These are phyloP conservation scores for Kuraishia molischiana DNA, from an alignment of 805 yeast genomes.

Conservation along the genomic window DNA sequence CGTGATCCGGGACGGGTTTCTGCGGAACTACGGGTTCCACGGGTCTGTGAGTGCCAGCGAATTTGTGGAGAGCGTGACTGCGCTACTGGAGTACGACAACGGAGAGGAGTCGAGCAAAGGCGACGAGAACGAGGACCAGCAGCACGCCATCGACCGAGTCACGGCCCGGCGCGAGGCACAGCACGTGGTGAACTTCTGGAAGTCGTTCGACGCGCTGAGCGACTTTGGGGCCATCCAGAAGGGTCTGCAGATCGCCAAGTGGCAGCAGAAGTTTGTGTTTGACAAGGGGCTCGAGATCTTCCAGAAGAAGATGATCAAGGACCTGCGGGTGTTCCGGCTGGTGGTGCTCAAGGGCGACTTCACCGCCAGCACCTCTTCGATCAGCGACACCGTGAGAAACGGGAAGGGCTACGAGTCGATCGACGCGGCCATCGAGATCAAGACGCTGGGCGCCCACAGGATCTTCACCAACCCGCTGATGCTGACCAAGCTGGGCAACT, in stretches of 20 bases:
- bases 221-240: conserved; percentile 42
- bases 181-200: conserved; percentile 38
- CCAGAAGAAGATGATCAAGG: conserved; percentile 73
- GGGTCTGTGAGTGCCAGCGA: conserved; percentile 90
- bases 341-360: conserved; percentile 77
- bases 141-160: conserved; percentile 16
- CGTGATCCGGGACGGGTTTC: conserved; percentile 75
- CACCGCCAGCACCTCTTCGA: conserved; percentile 8
- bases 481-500: conserved; percentile 71
- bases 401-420: conserved; percentile 9
- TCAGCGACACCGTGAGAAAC: conserved; percentile 9
- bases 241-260: conserved; percentile 81
- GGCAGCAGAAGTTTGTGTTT: conserved; percentile 74
- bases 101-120: conserved; percentile 7
- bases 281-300: conserved; percentile 83
- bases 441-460: conserved; percentile 40
- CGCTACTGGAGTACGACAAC: conserved; percentile 68
- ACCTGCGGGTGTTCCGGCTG: conserved; percentile 69
- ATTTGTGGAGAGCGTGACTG: conserved; percentile 81
- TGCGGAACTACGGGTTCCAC: conserved; percentile 77
- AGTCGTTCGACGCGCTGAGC: conserved; percentile 45
- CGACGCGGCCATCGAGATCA: conserved; percentile 20
- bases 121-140: conserved; percentile 10
- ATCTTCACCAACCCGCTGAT: conserved; percentile 83
- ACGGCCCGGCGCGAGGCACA: conserved; percentile 20